phyloP scores from a whole-genome alignment of 176 grass and related monocot species.

The Eleusine coracana region DNA sequence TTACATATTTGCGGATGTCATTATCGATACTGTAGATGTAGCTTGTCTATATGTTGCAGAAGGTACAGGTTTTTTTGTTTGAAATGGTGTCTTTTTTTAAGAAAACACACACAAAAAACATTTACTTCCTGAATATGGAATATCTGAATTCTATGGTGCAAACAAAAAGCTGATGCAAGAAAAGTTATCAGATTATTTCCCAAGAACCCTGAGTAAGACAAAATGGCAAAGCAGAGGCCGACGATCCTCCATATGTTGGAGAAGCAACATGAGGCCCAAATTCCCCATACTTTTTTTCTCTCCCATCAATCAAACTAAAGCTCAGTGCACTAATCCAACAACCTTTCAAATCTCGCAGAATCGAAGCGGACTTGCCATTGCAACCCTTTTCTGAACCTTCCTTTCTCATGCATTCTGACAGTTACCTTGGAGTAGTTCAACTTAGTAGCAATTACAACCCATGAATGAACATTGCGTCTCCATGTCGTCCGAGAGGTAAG shows the following conservation, averaged over 20 bases:
- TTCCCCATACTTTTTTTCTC: not conserved
- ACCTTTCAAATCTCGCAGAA: constrained; percentile 11
- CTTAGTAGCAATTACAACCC: not conserved
- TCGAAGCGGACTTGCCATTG: not conserved
- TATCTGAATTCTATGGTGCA: not conserved
- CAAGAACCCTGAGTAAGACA: constrained; percentile 22
- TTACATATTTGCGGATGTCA: not conserved
- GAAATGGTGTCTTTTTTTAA: not conserved
- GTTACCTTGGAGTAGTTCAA: not conserved
- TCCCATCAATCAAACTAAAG: constrained; percentile 28
- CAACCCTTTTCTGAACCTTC: not conserved
- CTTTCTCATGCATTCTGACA: not conserved
- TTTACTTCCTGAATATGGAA: not conserved
- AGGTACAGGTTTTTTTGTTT: not conserved
- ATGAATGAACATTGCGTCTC: not conserved
- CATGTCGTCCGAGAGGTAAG: not conserved
- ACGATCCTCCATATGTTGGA: not conserved
- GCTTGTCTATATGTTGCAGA: not conserved
- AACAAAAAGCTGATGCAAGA: not conserved
- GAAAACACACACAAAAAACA: not conserved
- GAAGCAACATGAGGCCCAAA: constrained; percentile 39
- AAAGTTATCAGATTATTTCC: not conserved
- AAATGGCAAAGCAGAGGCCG: constrained; percentile 25
- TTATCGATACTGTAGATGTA: not conserved
- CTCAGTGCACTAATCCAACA: constrained; percentile 24